phyloP scores from a whole-genome alignment of 2,329 filamentous ascomycete species.

The Xylariaceae sp. region DNA sequence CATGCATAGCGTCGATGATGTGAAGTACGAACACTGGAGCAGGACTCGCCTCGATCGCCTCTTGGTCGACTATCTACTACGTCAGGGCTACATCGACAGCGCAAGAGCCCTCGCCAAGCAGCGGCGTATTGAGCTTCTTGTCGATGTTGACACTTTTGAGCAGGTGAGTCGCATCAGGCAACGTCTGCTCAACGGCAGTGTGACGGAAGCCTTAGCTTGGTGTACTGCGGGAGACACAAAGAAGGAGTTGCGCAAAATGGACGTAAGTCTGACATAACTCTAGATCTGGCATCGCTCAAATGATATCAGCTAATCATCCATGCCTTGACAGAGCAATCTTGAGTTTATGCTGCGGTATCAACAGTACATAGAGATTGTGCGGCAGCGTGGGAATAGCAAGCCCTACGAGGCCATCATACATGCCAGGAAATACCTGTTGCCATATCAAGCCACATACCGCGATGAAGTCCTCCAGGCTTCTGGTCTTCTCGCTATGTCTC shows the following conservation, averaged over 20 bases:
- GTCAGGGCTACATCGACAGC: conserved; percentile 76
- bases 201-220: conserved; percentile 80
- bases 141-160: conserved; percentile 85
- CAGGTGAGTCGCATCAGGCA: conserved; percentile 74
- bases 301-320: not conserved
- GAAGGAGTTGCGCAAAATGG: conserved; percentile 83
- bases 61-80: conserved; percentile 86
- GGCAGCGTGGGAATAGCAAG: conserved; percentile 58
- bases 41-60: conserved; percentile 75
- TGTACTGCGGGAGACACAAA: conserved; percentile 77
- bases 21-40: conserved; percentile 91
- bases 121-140: conserved; percentile 72
- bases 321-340: conserved; percentile 48
- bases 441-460: conserved; percentile 65
- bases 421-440: conserved; percentile 75
- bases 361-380: conserved; percentile 88
- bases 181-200: conserved; percentile 65
- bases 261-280: conserved; percentile 47
- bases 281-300: conserved; percentile 1
- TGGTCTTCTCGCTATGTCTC: conserved; percentile 73
- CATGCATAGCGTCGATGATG: conserved; percentile 79
- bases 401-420: conserved; percentile 74
- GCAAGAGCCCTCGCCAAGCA: conserved; percentile 71
- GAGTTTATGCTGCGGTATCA: conserved; percentile 93
- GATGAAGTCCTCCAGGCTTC: conserved; percentile 68